Percentiles rank a stretch among this genome's conserved stretches.
phyloP scores from a whole-genome alignment of 139 green algal genomes.

The Cymbomonas tetramitiformis region DNA sequence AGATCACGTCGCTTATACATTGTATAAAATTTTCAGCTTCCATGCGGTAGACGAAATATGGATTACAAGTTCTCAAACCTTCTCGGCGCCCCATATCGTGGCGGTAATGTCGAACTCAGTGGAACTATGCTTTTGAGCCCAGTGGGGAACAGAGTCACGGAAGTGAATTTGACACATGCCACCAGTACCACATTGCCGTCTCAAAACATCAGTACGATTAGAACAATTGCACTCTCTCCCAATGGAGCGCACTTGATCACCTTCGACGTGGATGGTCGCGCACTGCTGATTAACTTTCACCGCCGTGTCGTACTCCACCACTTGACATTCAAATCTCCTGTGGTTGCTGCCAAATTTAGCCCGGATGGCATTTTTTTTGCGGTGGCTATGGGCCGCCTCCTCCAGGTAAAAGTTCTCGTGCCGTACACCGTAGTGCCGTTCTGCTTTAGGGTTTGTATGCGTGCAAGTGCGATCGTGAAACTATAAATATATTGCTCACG shows the following conservation, averaged over 20 bases:
- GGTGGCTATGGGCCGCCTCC: slow-evolving; percentile 55
- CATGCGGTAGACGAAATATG: no score
- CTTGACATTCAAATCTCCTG: slow-evolving; percentile 73
- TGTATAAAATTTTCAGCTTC: no score
- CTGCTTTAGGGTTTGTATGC: no score
- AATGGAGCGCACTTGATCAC: slow-evolving; percentile 59
- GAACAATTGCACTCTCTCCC: slow-evolving; percentile 53
- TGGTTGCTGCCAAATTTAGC: slow-evolving; percentile 63
- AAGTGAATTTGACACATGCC: slow-evolving; percentile 30
- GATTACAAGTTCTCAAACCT: slow-evolving; percentile 78
- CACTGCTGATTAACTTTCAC: slow-evolving; percentile 53
- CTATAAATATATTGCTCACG: no score
- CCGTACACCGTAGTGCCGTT: not conserved
- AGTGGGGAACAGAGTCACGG: slow-evolving; percentile 67
- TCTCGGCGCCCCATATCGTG: slow-evolving; percentile 75
- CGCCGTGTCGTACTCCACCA: slow-evolving; percentile 68
- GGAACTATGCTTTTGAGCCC: slow-evolving; percentile 55
- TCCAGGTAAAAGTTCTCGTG: slow-evolving; percentile 43
- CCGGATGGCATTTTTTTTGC: slow-evolving; percentile 76
- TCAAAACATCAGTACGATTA: slow-evolving; percentile 61
- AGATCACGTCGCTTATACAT: no score
- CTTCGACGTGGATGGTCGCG: slow-evolving; percentile 59
- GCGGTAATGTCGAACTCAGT: slow-evolving; percentile 63
- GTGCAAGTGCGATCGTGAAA: no score
- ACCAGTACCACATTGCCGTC: slow-evolving; percentile 53